A percentile compares a stretch with the other conserved stretches of the same genome.
These are phyloP conservation scores for Entomortierella chlamydospora DNA, from an alignment of 192 early-diverging fungal species.

Conservation along the genomic window DNA sequence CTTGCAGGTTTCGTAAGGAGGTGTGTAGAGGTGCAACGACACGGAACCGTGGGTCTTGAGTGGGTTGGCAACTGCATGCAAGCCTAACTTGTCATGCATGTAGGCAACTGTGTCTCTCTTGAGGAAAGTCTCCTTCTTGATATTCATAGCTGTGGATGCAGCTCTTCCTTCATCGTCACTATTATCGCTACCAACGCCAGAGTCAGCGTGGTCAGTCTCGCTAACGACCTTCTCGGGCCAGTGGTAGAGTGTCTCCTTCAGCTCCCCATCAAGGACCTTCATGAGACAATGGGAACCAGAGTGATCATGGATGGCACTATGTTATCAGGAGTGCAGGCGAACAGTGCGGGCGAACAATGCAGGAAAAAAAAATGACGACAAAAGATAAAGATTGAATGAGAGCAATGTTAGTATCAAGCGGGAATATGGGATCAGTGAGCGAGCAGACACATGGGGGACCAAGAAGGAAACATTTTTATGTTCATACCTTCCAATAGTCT, in stretches of 20 bases:
- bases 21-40: conserved; percentile 93
- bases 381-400: conserved; percentile 1
- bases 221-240: conserved; percentile 68
- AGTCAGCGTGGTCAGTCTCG: conserved; percentile 44
- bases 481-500: conserved; percentile 69
- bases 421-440: conserved; percentile 1
- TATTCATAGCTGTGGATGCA: conserved; percentile 35
- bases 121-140: conserved; percentile 64
- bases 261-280: conserved; percentile 88
- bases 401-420: conserved; percentile 10
- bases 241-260: conserved; percentile 83
- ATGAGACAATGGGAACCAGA: conserved; percentile 92
- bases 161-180: conserved; percentile 37
- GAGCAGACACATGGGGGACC: conserved; percentile 10
- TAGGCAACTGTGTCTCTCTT: conserved; percentile 81
- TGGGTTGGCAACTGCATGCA: conserved; percentile 86
- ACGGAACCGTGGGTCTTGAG: conserved; percentile 69
- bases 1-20: conserved; percentile 87
- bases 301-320: conserved; percentile 95
- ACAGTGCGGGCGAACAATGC: not conserved
- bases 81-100: conserved; percentile 91
- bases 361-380: conserved; percentile 3
- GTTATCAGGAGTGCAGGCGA: not conserved
- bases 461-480: not conserved
- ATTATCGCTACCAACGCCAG: conserved; percentile 44